These are phyloP conservation scores for Lactarius vividus DNA, from an alignment of 768 basidiomycete genomes.

Conservation along the genomic window DNA sequence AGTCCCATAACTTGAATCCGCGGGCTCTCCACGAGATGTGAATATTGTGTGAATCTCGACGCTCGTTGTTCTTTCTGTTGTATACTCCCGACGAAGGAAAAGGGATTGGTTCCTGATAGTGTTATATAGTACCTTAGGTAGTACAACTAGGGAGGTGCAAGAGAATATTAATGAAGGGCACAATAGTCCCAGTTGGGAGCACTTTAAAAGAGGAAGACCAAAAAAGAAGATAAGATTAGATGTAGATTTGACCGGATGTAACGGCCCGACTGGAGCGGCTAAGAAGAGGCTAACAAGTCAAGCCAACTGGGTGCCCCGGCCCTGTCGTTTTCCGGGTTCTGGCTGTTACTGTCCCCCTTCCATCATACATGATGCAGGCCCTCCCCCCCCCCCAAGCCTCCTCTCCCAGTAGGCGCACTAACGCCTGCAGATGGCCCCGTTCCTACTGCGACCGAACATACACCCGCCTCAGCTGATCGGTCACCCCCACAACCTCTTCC, in stretches of 20 bases:
- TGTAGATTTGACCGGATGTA: not conserved
- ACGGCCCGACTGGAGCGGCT: conserved; percentile 8
- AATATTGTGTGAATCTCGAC: too few relatives aligned
- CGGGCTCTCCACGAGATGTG: too few relatives aligned
- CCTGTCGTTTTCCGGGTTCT: not conserved
- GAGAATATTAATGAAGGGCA: too few relatives aligned
- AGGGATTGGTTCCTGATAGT: too few relatives aligned
- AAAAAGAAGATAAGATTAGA: conserved; percentile 15
- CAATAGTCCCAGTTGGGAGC: too few relatives aligned
- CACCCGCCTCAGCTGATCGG: conserved; percentile 13
- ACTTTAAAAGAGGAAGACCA: not conserved
- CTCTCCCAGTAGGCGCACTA: conserved; percentile 10
- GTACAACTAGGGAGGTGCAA: too few relatives aligned
- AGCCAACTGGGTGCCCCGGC: conserved; percentile 7
- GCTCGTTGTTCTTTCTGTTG: too few relatives aligned
- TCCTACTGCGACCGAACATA: not conserved
- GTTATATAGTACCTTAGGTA: too few relatives aligned
- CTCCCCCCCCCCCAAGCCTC: conserved; percentile 20
- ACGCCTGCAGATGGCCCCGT: conserved; percentile 4
- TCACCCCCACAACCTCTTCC: conserved; percentile 15
- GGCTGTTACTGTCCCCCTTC: conserved; percentile 9
- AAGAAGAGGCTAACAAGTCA: not conserved
- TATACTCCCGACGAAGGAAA: too few relatives aligned
- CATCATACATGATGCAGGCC: conserved; percentile 21
- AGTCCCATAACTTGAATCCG: too few relatives aligned